Conservation (phyloP, 2,329 filamentous ascomycete genomes). For the Penicillium thymicola region DNA sequence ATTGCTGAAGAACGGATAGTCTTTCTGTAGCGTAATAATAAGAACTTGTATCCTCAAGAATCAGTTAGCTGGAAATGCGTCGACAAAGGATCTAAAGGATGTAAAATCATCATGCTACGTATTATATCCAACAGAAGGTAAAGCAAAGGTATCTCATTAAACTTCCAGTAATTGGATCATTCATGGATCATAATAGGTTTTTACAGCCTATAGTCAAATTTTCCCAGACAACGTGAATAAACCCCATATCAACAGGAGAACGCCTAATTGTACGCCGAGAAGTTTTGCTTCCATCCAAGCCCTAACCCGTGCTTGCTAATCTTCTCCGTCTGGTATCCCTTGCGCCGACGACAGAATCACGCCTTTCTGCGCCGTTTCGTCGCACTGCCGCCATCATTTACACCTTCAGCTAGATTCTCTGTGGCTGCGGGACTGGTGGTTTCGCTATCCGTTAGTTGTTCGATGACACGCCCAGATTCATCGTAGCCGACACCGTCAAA, state of each 20-base stretch:
- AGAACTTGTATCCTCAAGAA: not conserved
- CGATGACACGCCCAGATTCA: slow-evolving; percentile 36
- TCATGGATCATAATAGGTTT: slow-evolving; percentile 8
- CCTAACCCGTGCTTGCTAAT: not conserved
- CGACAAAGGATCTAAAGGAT: not conserved
- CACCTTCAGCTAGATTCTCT: slow-evolving; percentile 24
- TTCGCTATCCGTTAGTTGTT: slow-evolving; percentile 46
- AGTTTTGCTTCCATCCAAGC: not conserved
- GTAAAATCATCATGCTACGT: not conserved
- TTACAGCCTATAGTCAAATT: slow-evolving; percentile 1
- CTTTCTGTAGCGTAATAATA: not conserved
- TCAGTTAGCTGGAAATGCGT: not conserved
- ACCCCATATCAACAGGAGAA: slow-evolving; percentile 6
- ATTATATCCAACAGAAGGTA: not conserved
- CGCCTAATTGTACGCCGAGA: slow-evolving; percentile 2
- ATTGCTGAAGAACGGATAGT: not conserved
- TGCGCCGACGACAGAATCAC: slow-evolving; percentile 15
- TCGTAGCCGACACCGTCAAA: slow-evolving; percentile 31
- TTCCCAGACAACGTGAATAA: not conserved
- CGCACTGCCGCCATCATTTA: slow-evolving; percentile 25
- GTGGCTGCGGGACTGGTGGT: slow-evolving; percentile 40
- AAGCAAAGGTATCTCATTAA: slow-evolving; percentile 9
- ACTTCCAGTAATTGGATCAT: not conserved
- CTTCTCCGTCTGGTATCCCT: not conserved
- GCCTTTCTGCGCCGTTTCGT: slow-evolving; percentile 34